phyloP scores from a whole-genome alignment of 495 filamentous ascomycete genomes.

The Pyrenula massariospora region DNA sequence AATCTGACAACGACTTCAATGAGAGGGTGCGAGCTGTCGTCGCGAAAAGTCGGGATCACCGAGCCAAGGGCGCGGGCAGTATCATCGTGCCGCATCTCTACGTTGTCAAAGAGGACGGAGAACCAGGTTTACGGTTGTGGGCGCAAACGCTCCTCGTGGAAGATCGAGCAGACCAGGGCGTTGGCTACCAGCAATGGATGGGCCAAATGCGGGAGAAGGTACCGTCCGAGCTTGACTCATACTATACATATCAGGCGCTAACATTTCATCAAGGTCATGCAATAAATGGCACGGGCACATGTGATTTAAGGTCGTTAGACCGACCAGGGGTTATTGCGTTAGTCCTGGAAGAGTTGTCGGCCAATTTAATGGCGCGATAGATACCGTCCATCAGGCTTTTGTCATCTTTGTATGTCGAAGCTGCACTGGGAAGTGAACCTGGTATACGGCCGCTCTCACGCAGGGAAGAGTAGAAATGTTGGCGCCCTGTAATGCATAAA shows the following conservation, averaged over 20 bases:
- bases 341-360: too few relatives aligned
- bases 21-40: slow-evolving; percentile 81
- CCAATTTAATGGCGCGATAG: too few relatives aligned
- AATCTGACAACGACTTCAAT: slow-evolving; percentile 92
- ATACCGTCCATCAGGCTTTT: too few relatives aligned
- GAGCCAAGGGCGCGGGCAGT: slow-evolving; percentile 73
- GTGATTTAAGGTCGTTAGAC: too few relatives aligned
- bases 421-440: too few relatives aligned
- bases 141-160: slow-evolving; percentile 92
- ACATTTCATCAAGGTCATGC: slow-evolving; percentile 6
- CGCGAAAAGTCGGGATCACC: slow-evolving; percentile 82
- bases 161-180: slow-evolving; percentile 85
- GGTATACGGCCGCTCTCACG: too few relatives aligned
- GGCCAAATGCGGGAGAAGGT: slow-evolving; percentile 92
- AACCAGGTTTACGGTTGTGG: slow-evolving; percentile 91
- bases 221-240: slow-evolving; percentile 25
- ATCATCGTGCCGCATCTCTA: slow-evolving; percentile 88
- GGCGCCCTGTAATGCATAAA: too few relatives aligned
- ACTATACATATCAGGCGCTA: not conserved
- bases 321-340: too few relatives aligned
- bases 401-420: too few relatives aligned
- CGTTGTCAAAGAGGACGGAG: slow-evolving; percentile 87
- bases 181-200: slow-evolving; percentile 90
- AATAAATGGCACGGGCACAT: slow-evolving; percentile 2
- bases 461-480: too few relatives aligned